Evolutionary conservation across 768 basidiomycete species (phyloP).

Genomic region (Boletus rubroflammeus): DNA sequence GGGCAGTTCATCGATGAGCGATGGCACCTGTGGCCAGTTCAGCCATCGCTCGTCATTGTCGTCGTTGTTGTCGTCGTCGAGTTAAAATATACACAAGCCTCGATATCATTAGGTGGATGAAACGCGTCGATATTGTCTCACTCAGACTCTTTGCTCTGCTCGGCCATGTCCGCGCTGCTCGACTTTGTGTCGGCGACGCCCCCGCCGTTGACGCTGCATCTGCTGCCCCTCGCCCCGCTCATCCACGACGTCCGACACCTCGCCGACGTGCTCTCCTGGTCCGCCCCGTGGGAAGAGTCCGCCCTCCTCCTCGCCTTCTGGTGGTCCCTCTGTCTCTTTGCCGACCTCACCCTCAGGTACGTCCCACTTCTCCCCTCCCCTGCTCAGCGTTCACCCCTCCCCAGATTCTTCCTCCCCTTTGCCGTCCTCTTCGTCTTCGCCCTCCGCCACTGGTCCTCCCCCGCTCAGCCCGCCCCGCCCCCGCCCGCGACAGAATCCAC

Average conservation of each 20-base stretch:
- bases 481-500: constrained; percentile 51
- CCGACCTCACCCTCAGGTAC: constrained; percentile 49
- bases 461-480: constrained; percentile 8
- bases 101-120: too few relatives aligned
- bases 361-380: constrained; percentile 1
- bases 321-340: constrained; percentile 75
- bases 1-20: too few relatives aligned
- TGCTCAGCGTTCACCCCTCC: constrained; percentile 5
- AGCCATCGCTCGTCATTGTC: too few relatives aligned
- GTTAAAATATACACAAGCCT: too few relatives aligned
- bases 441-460: constrained; percentile 27
- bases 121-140: background rate
- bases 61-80: too few relatives aligned
- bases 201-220: constrained; percentile 53
- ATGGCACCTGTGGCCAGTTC: too few relatives aligned
- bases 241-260: constrained; percentile 42
- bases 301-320: constrained; percentile 66
- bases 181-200: constrained; percentile 62
- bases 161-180: constrained; percentile 16
- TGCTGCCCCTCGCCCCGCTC: constrained; percentile 58
- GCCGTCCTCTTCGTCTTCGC: constrained; percentile 40
- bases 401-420: constrained; percentile 59
- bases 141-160: background rate
- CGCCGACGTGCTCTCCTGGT: constrained; percentile 57
- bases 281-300: constrained; percentile 51